Evolutionary conservation across 2,329 filamentous ascomycete genomes (phyloP), one percentile per base, ranked within the genome.

Genomic region (Ambrosiella beaveri): DNA sequence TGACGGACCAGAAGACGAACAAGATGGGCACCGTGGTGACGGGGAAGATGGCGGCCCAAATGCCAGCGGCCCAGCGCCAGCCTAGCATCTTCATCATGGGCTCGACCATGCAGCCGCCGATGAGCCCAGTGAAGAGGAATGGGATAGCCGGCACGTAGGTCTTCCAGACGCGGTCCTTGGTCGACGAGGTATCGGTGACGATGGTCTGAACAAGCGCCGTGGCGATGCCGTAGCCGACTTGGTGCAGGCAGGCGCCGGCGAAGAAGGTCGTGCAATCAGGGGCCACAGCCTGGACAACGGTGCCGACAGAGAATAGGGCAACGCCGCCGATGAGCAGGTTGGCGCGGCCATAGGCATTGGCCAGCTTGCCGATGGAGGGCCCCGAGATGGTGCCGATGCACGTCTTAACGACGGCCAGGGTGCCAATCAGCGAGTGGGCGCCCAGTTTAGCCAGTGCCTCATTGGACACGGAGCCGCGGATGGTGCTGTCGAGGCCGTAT

Each of bases 101-200:
- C 2, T 64, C 59, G 2, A 76, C 71, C 47, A 84, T 68, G 63
- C 82, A 71, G 35, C 81, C 81, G 62, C 76, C 77, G 3, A 82
- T 73, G 81, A 81, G 84, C 1, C 80, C 80, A 68, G 83, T 83
- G 68, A 81, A 76, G 63, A 83, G 70, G 67, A 80, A 82, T 0
- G 80, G 79, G 4, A 73, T 64, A 1, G 77, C 76, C 1, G 80
- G 79, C 60, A 85, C 72, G 64, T 82, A 85, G 54, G 77, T 81
- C 70, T 83, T 84, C 63, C 85, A 71, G 7, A 85, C 70, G 64
- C 82, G 79, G 9, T 78, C 73, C 12, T 80, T 75, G 6, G 79
- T 76, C 1, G 81, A 84, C 1, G 81, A 82, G 35, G 81, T 73
- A 63, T 85, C 82, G 50, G 75, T 80, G 51, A 85, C 71, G 60